These are phyloP conservation scores for Kondoa malvinella DNA, from an alignment of 768 basidiomycete genomes.

Conservation along the genomic window DNA sequence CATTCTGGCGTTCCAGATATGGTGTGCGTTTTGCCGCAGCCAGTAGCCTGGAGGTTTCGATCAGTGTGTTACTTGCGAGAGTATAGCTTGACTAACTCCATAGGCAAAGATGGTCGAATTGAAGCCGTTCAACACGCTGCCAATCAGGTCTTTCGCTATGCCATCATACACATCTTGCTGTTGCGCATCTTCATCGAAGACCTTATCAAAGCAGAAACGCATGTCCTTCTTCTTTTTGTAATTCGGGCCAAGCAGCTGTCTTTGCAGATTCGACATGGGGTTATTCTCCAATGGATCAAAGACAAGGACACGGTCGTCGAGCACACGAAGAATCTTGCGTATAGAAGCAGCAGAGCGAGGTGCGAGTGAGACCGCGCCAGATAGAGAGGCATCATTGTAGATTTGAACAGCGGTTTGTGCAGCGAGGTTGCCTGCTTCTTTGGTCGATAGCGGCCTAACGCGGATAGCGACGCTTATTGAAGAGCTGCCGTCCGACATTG, in stretches of 20 bases:
- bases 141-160: slow-evolving; percentile 68
- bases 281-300: slow-evolving; percentile 93
- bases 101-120: slow-evolving; percentile 98
- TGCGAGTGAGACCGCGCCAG: not conserved
- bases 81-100: slow-evolving; percentile 48
- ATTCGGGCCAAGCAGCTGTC: slow-evolving; percentile 59
- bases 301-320: slow-evolving; percentile 17
- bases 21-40: slow-evolving; percentile 99
- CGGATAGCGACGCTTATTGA: not conserved
- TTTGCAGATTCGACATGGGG: slow-evolving; percentile 58
- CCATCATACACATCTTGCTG: slow-evolving; percentile 77
- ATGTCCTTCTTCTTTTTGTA: slow-evolving; percentile 91
- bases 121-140: slow-evolving; percentile 75
- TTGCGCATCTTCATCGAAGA: slow-evolving; percentile 60
- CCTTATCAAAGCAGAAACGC: slow-evolving; percentile 89
- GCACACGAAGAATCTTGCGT: slow-evolving; percentile 9
- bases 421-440: not conserved
- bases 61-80: slow-evolving; percentile 10
- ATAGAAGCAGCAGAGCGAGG: not conserved
- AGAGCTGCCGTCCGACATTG: not conserved
- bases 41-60: slow-evolving; percentile 58
- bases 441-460: not conserved
- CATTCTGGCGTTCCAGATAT: slow-evolving; percentile 79
- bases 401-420: not conserved
- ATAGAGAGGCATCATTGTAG: not conserved